phyloP scores from a whole-genome alignment of 192 early-diverging fungal species.

The Backusella parvicylindrica region DNA sequence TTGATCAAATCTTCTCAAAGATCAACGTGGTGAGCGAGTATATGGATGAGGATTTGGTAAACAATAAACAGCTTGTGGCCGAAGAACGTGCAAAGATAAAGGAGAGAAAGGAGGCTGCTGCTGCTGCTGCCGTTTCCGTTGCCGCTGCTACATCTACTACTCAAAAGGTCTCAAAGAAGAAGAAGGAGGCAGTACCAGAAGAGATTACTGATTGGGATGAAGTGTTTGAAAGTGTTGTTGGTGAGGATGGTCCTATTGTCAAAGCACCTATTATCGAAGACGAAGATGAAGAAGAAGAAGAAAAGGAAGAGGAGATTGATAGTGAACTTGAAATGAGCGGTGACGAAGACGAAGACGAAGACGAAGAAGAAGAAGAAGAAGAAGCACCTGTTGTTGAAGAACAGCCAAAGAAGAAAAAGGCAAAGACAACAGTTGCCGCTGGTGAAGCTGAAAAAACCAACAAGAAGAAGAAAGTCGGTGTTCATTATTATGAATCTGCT shows the following conservation, averaged over 20 bases:
- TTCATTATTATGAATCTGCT: slow-evolving; percentile 87
- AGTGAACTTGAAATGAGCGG: slow-evolving; percentile 27
- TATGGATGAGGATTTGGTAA: slow-evolving; percentile 77
- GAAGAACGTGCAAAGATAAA: slow-evolving; percentile 45
- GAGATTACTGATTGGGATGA: slow-evolving; percentile 81
- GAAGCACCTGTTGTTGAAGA: slow-evolving; percentile 1
- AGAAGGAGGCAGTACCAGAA: slow-evolving; percentile 26
- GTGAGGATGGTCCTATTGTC: slow-evolving; percentile 47
- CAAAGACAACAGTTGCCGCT: background rate
- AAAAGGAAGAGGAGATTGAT: slow-evolving; percentile 34
- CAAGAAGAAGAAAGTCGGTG: slow-evolving; percentile 89
- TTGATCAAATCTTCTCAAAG: slow-evolving; percentile 90
- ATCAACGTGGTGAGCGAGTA: slow-evolving; percentile 86
- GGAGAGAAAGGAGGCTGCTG: slow-evolving; percentile 41
- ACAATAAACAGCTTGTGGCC: slow-evolving; percentile 51
- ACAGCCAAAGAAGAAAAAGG: background rate
- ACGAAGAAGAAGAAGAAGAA: slow-evolving; percentile 27
- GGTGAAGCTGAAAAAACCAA: slow-evolving; percentile 3
- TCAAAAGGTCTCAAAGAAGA: slow-evolving; percentile 40
- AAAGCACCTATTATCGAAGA: slow-evolving; percentile 38
- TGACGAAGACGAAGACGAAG: slow-evolving; percentile 17
- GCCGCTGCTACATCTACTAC: slow-evolving; percentile 10
- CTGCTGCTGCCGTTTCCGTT: slow-evolving; percentile 39
- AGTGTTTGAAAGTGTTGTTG: slow-evolving; percentile 81
- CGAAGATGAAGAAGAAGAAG: slow-evolving; percentile 47